Evolutionary conservation across 345 rosid genomes (phyloP).

Genomic region (Euphorbia pulcherrima): DNA sequence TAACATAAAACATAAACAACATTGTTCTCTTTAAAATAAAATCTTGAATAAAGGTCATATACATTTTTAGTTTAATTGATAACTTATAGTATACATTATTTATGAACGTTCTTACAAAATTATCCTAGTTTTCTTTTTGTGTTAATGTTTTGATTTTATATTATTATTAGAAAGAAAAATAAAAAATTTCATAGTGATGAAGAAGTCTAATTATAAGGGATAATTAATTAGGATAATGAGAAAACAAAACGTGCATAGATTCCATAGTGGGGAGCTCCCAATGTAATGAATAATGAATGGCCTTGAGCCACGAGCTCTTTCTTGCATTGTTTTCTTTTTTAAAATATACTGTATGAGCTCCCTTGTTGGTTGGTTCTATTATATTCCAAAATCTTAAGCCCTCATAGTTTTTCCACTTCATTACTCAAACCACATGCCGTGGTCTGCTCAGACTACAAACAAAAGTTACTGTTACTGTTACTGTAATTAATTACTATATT

Average conservation of each 20-base stretch:
- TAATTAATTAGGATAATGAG: neutral
- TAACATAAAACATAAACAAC: too few species aligned
- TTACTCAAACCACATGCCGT: neutral
- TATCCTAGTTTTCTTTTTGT: too few species aligned
- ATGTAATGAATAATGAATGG: conserved; percentile 19
- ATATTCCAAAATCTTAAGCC: neutral
- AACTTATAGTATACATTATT: too few species aligned
- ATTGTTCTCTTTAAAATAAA: too few species aligned
- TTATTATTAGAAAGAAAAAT: too few species aligned
- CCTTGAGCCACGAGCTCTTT: conserved; percentile 31
- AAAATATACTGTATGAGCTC: neutral
- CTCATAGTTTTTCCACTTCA: neutral
- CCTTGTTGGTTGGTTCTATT: conserved; percentile 8
- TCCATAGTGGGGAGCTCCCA: conserved; percentile 26
- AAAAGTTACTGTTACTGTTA: neutral
- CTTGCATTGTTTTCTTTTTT: conserved; percentile 7
- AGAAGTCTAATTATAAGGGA: too few species aligned
- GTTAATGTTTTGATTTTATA: too few species aligned
- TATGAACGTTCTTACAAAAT: too few species aligned
- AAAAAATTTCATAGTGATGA: too few species aligned
- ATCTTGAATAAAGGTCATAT: too few species aligned
- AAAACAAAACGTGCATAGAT: conserved; percentile 35
- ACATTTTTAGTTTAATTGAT: too few species aligned
- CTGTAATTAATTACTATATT: neutral
- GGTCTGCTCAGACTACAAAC: neutral